phyloP scores from a whole-genome alignment of 306 rosid species.

The Bauhinia variegata region DNA sequence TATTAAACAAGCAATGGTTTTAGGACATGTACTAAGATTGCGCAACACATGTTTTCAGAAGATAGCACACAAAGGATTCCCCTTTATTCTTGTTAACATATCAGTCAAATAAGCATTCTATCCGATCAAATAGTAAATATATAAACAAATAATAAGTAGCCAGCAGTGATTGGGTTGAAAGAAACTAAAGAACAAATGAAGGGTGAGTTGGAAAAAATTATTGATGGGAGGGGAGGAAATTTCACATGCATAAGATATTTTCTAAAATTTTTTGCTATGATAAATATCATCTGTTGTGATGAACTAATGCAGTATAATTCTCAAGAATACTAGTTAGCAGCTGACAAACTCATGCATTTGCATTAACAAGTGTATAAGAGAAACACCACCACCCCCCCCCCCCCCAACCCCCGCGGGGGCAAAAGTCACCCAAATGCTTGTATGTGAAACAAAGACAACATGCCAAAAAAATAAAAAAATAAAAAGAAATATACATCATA shows the following conservation, averaged over 20 bases:
- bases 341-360: slow-evolving; percentile 4
- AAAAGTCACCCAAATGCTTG: slow-evolving; percentile 11
- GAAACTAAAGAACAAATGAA: too few species aligned
- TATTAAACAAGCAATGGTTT: not conserved
- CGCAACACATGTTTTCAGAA: not conserved
- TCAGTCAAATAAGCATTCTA: slow-evolving; percentile 1
- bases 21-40: not conserved
- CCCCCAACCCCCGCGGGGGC: too few species aligned
- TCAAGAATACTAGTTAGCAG: not conserved
- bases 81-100: slow-evolving; percentile 1
- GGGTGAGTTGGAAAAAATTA: too few species aligned
- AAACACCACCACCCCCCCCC: not conserved
- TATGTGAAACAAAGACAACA: too few species aligned
- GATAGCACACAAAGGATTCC: slow-evolving; percentile 18
- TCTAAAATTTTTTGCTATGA: slow-evolving; percentile 6
- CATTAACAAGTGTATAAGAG: not conserved
- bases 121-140: slow-evolving; percentile 11
- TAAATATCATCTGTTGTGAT: not conserved
- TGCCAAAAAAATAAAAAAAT: too few species aligned
- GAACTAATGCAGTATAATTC: not conserved
- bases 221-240: not conserved
- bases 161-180: not conserved
- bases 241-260: not conserved
- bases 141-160: slow-evolving; percentile 1
- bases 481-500: too few species aligned